phyloP scores from a whole-genome alignment of 192 early-diverging fungal species.

The Rhizophagus prolifer region DNA sequence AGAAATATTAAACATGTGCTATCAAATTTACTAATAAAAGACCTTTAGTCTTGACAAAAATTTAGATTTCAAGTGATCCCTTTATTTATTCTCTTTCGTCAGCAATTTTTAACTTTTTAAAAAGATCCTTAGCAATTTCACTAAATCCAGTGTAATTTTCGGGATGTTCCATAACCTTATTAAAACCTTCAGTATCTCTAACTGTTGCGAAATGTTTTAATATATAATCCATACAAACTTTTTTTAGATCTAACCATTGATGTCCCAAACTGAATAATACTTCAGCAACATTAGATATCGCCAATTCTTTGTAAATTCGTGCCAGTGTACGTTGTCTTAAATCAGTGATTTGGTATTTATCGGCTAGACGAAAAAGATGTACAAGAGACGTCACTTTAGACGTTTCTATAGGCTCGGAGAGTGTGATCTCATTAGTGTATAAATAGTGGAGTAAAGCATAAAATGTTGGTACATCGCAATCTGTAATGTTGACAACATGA shows the following conservation, averaged over 20 bases:
- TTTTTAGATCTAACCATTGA: slow-evolving; percentile 16
- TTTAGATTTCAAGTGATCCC: neutral
- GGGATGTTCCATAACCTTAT: slow-evolving; percentile 13
- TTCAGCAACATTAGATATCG: slow-evolving; percentile 10
- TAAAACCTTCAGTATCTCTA: slow-evolving; percentile 23
- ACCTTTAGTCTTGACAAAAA: neutral
- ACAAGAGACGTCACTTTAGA: neutral
- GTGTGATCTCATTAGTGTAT: slow-evolving; percentile 9
- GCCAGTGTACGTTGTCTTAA: neutral
- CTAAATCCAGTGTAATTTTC: slow-evolving; percentile 1
- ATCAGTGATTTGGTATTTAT: slow-evolving; percentile 21
- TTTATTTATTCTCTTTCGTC: neutral
- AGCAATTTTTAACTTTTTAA: slow-evolving; percentile 2
- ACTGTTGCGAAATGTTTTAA: slow-evolving; percentile 6
- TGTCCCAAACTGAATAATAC: slow-evolving; percentile 2
- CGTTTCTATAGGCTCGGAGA: neutral
- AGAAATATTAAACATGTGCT: no score
- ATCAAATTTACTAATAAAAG: no score
- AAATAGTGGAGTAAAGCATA: slow-evolving; percentile 2
- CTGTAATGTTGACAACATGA: slow-evolving; percentile 24
- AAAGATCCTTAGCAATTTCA: slow-evolving; percentile 11
- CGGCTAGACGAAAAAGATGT: slow-evolving; percentile 10
- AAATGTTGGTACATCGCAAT: slow-evolving; percentile 13
- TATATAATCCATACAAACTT: slow-evolving; percentile 14
- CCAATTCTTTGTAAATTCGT: slow-evolving; percentile 11